A percentile compares a stretch with the other conserved stretches of the same genome.
These are phyloP conservation scores for Trichosporon sp. DNA, from an alignment of 1,284 basidiomycete genomes.

Conservation along the genomic window DNA sequence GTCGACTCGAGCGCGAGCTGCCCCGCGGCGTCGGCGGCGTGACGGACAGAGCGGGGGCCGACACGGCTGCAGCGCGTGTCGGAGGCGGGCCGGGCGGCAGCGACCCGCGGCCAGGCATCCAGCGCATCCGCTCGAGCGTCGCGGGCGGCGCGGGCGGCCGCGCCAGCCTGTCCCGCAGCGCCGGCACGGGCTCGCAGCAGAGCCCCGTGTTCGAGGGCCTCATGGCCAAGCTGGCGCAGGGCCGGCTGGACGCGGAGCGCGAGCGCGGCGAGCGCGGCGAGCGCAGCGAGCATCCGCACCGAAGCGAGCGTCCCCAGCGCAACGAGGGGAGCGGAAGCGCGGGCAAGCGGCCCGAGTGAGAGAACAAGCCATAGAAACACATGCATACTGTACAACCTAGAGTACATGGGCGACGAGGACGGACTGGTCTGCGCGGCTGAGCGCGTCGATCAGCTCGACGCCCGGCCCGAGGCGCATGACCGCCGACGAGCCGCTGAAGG, in stretches of 20 bases:
- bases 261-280: neutral
- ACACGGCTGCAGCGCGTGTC: too few species aligned
- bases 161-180: neutral
- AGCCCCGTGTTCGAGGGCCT: constrained; percentile 10
- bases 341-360: neutral
- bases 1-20: neutral
- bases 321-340: too few species aligned
- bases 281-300: neutral
- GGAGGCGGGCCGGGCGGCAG: too few species aligned
- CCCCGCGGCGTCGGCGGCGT: neutral
- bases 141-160: neutral
- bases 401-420: constrained; percentile 31
- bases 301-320: too few species aligned
- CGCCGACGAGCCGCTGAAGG: constrained; percentile 50
- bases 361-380: neutral
- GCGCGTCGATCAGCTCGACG: constrained; percentile 49
- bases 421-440: constrained; percentile 45
- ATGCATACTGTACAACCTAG: neutral
- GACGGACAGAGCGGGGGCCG: neutral
- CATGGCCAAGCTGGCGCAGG: constrained; percentile 15
- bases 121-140: neutral
- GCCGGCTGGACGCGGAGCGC: neutral
- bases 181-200: constrained; percentile 1
- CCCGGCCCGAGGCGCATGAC: constrained; percentile 45
- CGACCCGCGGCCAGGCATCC: neutral